Evolutionary conservation across 2,329 filamentous ascomycete species (phyloP).

Genomic region (Colletotrichum sojae): DNA sequence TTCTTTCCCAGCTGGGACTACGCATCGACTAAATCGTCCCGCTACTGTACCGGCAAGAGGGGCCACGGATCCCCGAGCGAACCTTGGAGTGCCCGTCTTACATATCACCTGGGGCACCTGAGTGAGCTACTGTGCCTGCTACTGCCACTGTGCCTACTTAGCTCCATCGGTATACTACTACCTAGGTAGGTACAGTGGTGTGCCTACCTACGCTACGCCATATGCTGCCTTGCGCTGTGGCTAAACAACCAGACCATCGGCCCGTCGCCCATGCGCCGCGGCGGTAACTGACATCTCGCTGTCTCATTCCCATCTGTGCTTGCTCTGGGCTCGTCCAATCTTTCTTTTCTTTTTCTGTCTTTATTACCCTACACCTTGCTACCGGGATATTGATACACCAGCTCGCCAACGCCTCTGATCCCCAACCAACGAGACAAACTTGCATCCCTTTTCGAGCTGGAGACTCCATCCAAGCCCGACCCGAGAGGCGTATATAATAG

Average conservation of each 20-base stretch:
- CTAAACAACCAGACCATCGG: slow-evolving; percentile 15
- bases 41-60: slow-evolving; percentile 38
- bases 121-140: slow-evolving; percentile 20
- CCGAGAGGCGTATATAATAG: slow-evolving; percentile 33
- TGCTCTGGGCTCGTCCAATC: slow-evolving; percentile 39
- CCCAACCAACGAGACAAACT: slow-evolving; percentile 39
- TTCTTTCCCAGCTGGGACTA: slow-evolving; percentile 24
- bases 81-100: slow-evolving; percentile 6
- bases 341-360: slow-evolving; percentile 37
- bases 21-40: slow-evolving; percentile 33
- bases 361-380: slow-evolving; percentile 37
- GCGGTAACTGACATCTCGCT: slow-evolving; percentile 41
- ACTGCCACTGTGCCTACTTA: neutral
- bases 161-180: too few relatives aligned
- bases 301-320: slow-evolving; percentile 39
- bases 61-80: slow-evolving; percentile 35
- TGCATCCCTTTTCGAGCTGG: slow-evolving; percentile 33
- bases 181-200: too few relatives aligned
- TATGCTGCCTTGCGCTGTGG: slow-evolving; percentile 17
- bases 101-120: neutral
- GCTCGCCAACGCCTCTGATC: slow-evolving; percentile 29
- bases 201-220: too few relatives aligned
- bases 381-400: slow-evolving; percentile 39
- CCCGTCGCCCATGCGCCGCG: slow-evolving; percentile 37
- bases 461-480: slow-evolving; percentile 8